Evolutionary conservation across 2,329 filamentous ascomycete species (phyloP).

Genomic region (Cadophora malorum): DNA sequence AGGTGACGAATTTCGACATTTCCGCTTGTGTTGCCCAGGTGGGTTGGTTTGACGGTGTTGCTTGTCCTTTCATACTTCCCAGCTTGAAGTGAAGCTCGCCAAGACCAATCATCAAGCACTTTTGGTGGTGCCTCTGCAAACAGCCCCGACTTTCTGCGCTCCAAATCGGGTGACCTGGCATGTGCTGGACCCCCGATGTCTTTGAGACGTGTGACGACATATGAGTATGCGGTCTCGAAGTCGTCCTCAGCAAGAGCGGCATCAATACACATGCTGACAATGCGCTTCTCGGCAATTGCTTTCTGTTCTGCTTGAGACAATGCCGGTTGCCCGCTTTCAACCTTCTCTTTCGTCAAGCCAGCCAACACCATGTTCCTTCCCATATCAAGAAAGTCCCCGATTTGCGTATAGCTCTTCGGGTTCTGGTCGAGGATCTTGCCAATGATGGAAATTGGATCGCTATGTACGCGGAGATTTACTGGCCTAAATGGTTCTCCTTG

Average conservation of each 20-base stretch:
- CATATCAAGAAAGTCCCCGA: slow-evolving; percentile 75
- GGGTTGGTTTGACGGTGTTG: slow-evolving; percentile 61
- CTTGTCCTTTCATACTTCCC: slow-evolving; percentile 71
- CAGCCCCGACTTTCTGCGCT: slow-evolving; percentile 35
- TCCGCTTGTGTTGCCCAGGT: slow-evolving; percentile 64
- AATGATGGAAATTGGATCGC: slow-evolving; percentile 76
- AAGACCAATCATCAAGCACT: slow-evolving; percentile 69
- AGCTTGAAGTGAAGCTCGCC: slow-evolving; percentile 80
- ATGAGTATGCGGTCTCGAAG: slow-evolving; percentile 88
- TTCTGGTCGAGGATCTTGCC: slow-evolving; percentile 80
- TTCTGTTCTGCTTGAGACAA: slow-evolving; percentile 41
- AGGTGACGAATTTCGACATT: slow-evolving; percentile 72
- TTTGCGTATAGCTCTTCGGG: slow-evolving; percentile 71
- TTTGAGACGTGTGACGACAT: slow-evolving; percentile 74
- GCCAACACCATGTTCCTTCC: slow-evolving; percentile 70
- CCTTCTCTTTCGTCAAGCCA: slow-evolving; percentile 50
- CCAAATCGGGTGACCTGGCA: slow-evolving; percentile 33
- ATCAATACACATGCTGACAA: slow-evolving; percentile 82
- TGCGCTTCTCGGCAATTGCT: slow-evolving; percentile 63
- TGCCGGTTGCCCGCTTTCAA: slow-evolving; percentile 13
- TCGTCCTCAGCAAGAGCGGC: slow-evolving; percentile 77
- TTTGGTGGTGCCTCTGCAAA: slow-evolving; percentile 37
- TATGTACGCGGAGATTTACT: slow-evolving; percentile 76
- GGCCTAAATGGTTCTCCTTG: slow-evolving; percentile 82
- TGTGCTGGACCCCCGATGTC: slow-evolving; percentile 45